phyloP scores from a whole-genome alignment of 129 eudicot genomes.

The Lactuca sativa region DNA sequence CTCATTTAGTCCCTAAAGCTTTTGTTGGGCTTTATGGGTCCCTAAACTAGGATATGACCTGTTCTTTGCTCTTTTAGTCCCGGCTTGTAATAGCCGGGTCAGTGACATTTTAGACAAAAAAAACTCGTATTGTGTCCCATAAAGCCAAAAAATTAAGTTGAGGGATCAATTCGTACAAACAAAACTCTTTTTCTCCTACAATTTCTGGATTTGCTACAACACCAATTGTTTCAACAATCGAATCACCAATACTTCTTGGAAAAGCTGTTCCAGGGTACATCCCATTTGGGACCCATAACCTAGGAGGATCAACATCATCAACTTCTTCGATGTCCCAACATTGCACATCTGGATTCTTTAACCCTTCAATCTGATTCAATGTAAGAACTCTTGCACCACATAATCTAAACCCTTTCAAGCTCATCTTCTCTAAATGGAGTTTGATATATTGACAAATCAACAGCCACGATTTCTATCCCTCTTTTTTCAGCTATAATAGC shows the following conservation, averaged over 20 bases:
- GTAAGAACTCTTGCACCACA: slow-evolving; percentile 97
- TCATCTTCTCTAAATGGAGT: slow-evolving; percentile 91
- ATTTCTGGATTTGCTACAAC: slow-evolving; percentile 94
- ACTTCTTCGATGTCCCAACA: slow-evolving; percentile 98
- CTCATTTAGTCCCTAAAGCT: no score
- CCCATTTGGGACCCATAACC: slow-evolving; percentile 95
- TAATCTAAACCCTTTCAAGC: slow-evolving; percentile 74
- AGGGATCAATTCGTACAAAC: no score
- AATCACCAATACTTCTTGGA: slow-evolving; percentile 93
- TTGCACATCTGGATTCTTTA: slow-evolving; percentile 85
- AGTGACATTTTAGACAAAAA: no score
- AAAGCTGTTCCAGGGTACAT: slow-evolving; percentile 99
- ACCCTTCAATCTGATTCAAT: slow-evolving; percentile 97
- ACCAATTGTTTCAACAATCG: slow-evolving; percentile 92
- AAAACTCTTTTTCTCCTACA: slow-evolving; percentile 12
- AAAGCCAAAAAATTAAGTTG: no score
- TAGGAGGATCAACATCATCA: slow-evolving; percentile 99
- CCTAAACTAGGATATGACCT: no score
- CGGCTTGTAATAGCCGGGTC: no score
- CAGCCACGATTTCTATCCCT: slow-evolving; percentile 78
- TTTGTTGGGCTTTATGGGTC: no score
- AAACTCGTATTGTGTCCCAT: no score
- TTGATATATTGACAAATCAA: slow-evolving; percentile 88
- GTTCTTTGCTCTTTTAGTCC: no score
- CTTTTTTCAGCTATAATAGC: slow-evolving; percentile 85